Evolutionary conservation across 371 early-diverging fungal genomes (phyloP), one percentile per base, ranked within the genome.

Genomic region (Haplosporangium sp.): DNA sequence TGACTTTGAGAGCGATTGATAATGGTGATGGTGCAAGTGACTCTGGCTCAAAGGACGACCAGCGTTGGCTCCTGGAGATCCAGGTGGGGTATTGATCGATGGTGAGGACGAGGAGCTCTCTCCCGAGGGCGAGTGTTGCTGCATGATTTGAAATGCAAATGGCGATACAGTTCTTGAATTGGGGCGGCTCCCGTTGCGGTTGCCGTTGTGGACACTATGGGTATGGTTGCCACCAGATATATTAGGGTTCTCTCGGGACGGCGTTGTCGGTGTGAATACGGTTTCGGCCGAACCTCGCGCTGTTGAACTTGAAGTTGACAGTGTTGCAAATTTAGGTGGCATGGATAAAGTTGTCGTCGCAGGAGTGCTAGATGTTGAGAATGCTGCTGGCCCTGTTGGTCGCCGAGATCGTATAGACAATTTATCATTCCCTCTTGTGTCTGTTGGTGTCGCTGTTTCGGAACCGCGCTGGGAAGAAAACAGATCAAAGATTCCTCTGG

Each of bases 401-500:
- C 56, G 53, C 46, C 57, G 55, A 12, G 61, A 54, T 18, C 53
- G 61, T 12, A 36, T 14, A 21, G 54, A 29, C 41, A 14, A n/a
- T 14, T 51, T 59, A 18, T 63, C 63, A 20, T 62, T 59, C 38
- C 11, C 46, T 37, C 42, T n/a, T 43, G 48, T 10, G 23, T 54
- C 52, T 29, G 48, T 38, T 45, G 48, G 11, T 13, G 51, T 41
- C 13, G 57, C 42, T 2, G 18, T 23, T 21, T 47, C 51, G 50
- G 55, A 40, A 40, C n/a, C 53, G 16, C 50, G 67, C 42, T 58
- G 55, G 1, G 86, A 76, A n/a, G 86, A 84, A 70, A 89, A 89
- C 67, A 87, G 71, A 38, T 84, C 87, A 74, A 87, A 80, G 40
- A 72, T 82, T 42, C 60, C 77, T 21, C 67, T 72, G 43, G 55